A percentile compares a stretch with the other conserved stretches of the same genome.
phyloP scores from a whole-genome alignment of 2,329 filamentous ascomycete genomes.

The Stylonectria norvegica region DNA sequence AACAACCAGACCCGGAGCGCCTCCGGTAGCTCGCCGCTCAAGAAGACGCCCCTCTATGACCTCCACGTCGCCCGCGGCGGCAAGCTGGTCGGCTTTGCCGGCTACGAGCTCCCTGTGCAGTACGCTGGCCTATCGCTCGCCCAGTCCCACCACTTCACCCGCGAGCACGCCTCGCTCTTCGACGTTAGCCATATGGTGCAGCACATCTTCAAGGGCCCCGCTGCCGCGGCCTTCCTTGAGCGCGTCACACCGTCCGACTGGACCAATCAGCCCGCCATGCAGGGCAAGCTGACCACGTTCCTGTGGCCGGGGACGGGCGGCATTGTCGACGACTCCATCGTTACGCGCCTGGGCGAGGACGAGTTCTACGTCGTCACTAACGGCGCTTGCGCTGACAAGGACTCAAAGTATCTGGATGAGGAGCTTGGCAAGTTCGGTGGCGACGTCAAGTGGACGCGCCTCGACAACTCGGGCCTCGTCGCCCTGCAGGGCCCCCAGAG shows the following conservation, averaged over 20 bases:
- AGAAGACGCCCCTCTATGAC: constrained; percentile 73
- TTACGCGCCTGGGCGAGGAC: constrained; percentile 72
- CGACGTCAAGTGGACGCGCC: constrained; percentile 62
- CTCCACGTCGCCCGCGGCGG: constrained; percentile 74
- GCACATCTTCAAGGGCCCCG: constrained; percentile 77
- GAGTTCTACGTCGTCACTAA: constrained; percentile 94
- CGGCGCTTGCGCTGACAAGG: constrained; percentile 86
- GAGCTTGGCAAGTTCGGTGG: constrained; percentile 61
- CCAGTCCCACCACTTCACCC: constrained; percentile 87
- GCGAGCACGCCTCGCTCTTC: constrained; percentile 83
- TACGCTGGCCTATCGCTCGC: constrained; percentile 74
- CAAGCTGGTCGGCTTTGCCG: constrained; percentile 97
- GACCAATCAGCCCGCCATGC: constrained; percentile 59
- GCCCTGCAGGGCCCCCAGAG: constrained; percentile 86
- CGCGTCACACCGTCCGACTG: constrained; percentile 76
- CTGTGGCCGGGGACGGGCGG: constrained; percentile 78
- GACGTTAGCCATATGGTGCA: constrained; percentile 98
- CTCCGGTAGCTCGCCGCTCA: constrained; percentile 35
- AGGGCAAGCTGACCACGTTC: constrained; percentile 79
- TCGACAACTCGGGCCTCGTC: constrained; percentile 72
- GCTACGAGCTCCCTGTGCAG: constrained; percentile 88
- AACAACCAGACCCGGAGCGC: constrained; percentile 26
- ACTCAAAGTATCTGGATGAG: constrained; percentile 69
- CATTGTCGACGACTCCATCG: constrained; percentile 91
- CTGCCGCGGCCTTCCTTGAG: constrained; percentile 77